Base-by-base conservation (phyloP, 2,329 filamentous ascomycete species). In the Chaetomium strumarium region DNA sequence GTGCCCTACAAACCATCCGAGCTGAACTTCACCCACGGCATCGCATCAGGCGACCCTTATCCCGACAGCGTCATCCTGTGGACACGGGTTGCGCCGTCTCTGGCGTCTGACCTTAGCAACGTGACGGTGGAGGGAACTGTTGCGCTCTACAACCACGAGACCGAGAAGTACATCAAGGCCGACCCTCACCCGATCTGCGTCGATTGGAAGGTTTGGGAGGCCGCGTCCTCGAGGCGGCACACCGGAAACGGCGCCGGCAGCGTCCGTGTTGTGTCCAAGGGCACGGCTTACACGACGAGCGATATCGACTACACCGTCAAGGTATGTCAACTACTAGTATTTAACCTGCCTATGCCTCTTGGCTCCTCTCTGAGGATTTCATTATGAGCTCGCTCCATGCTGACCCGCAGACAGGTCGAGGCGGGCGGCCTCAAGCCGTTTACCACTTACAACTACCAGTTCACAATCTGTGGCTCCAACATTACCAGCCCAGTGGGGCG, bases 261-360 rank as follows among this genome's bases (percentile, higher is more conserved):
- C 10, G 31, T 84, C 84, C 14, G 72, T 2, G 69, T 79, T 11
- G 79, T 80, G 2, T 72, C 77, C 44, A 71, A 70, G 1, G 86
- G 85, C 7, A 78, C 69, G 24, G 83, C 77, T 1, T 88, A 83
- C 63, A 90, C 86, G 0, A 86, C 78, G 33, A 85, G 80, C 1
- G 86, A 90, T 63, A 80, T 90, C 47, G 86, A 90, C 62, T 90
- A 84, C 63, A 90, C 86, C 0, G 72, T 88, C 54, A 89, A 88
- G 74, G 48, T 50, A 31, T 9, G 48, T 44, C 1, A 5, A 6
- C 17, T 34, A 9, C 14, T 9, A n/a, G n/a, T 7, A 16, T 24
- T 2, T 10, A 7, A 24, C 24, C 24, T n/a, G n/a, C n/a, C n/a
- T n/a, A n/a, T n/a, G n/a, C n/a, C n/a, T n/a, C n/a, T n/a, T n/a